phyloP scores from a whole-genome alignment of 2,329 filamentous ascomycete genomes.

The Xylariaceae sp. region DNA sequence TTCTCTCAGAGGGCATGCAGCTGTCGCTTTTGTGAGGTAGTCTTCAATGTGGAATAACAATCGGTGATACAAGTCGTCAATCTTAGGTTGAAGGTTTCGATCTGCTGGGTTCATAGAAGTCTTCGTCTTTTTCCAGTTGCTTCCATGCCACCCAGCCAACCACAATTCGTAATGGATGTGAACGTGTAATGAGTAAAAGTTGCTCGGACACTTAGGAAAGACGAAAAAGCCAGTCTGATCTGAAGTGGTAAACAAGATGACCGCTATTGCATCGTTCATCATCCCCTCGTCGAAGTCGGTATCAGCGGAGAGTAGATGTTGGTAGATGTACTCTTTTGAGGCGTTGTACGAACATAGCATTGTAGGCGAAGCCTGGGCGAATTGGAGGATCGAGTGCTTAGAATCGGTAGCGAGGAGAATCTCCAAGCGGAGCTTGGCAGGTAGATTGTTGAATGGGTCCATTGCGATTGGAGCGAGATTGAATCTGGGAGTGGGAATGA shows the following conservation, averaged over 20 bases:
- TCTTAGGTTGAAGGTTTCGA: neutral
- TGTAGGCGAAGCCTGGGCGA: neutral
- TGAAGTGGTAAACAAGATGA: constrained; percentile 1
- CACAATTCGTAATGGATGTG: neutral
- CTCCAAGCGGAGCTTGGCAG: neutral
- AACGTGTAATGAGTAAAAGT: too few species aligned
- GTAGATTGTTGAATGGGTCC: neutral
- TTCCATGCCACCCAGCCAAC: too few species aligned
- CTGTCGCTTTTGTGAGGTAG: constrained; percentile 16
- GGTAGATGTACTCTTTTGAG: neutral
- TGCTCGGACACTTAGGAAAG: neutral
- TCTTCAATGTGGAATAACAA: constrained; percentile 12
- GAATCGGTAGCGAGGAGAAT: neutral
- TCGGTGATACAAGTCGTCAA: neutral
- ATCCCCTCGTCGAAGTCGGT: constrained; percentile 10
- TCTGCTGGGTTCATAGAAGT: neutral
- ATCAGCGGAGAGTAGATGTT: neutral
- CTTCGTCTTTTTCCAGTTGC: neutral
- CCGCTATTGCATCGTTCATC: constrained; percentile 11
- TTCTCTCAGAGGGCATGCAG: constrained; percentile 2
- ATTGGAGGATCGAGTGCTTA: neutral
- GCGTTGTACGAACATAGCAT: neutral
- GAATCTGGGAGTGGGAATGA: too few species aligned
- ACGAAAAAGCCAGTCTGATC: neutral
- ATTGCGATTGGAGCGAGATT: neutral